phyloP scores from a whole-genome alignment of 805 yeast genomes.

The Wickerhamiella siamensis region DNA sequence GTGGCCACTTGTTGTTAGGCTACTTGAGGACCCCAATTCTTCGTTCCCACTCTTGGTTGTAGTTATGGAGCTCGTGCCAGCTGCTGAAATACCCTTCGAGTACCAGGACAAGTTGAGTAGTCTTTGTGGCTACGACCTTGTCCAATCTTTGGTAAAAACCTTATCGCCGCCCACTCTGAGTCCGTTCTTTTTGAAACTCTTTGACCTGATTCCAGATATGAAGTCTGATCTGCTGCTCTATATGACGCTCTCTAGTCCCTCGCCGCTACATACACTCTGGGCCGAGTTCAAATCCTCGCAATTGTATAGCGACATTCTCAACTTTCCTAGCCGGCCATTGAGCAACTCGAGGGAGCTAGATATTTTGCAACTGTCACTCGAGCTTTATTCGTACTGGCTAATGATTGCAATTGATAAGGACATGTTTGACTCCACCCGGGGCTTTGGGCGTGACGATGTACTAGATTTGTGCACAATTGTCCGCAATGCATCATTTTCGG shows the following conservation, averaged over 20 bases:
- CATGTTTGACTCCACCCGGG: conserved; percentile 31
- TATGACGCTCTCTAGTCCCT: conserved; percentile 7
- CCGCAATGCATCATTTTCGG: conserved; percentile 35
- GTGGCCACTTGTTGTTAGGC: neutral
- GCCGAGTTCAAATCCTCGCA: conserved; percentile 3
- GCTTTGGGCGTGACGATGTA: conserved; percentile 30
- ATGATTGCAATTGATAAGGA: conserved; percentile 55
- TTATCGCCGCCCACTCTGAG: neutral
- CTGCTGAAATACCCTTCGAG: neutral
- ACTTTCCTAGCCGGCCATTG: neutral
- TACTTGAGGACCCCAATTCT: neutral
- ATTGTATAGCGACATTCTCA: neutral
- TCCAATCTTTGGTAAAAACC: neutral
- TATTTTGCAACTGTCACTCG: conserved; percentile 30
- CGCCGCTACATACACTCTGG: conserved; percentile 11
- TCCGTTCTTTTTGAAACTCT: conserved; percentile 8
- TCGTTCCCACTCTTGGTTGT: neutral
- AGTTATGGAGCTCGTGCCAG: neutral
- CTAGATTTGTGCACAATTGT: conserved; percentile 33
- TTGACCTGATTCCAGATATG: conserved; percentile 7
- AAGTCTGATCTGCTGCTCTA: conserved; percentile 4
- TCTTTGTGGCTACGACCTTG: neutral
- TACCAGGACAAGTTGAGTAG: neutral
- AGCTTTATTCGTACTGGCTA: conserved; percentile 51
- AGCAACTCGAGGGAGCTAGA: neutral